phyloP scores from a whole-genome alignment of 2,329 filamentous ascomycete genomes.

The Zymoseptoria crescenta region DNA sequence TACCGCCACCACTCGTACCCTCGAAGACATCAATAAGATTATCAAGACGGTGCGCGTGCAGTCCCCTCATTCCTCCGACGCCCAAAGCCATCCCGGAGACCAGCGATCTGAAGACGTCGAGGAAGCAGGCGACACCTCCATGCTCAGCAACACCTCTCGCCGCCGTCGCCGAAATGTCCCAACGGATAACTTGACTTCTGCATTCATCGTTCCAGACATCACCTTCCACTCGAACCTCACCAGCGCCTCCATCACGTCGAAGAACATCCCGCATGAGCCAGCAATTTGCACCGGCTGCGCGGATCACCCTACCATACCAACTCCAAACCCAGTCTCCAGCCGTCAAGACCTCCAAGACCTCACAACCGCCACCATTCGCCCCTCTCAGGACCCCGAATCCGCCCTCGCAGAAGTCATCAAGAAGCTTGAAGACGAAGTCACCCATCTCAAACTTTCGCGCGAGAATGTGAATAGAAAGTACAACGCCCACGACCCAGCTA shows the following conservation, averaged over 20 bases:
- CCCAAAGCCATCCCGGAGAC: conserved; percentile 19
- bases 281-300: conserved; percentile 50
- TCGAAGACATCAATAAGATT: conserved; percentile 24
- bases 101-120: conserved; percentile 23
- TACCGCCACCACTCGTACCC: conserved; percentile 26
- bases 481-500: conserved; percentile 57
- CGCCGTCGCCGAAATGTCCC: conserved; percentile 41
- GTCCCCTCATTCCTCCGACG: conserved; percentile 28
- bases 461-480: conserved; percentile 54
- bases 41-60: conserved; percentile 30
- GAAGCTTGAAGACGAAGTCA: conserved; percentile 68
- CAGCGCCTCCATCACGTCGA: conserved; percentile 11
- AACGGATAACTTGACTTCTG: conserved; percentile 49
- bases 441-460: conserved; percentile 66
- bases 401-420: conserved; percentile 81
- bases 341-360: conserved; percentile 34
- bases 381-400: conserved; percentile 57
- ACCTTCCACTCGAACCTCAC: conserved; percentile 37
- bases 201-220: conserved; percentile 57
- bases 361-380: conserved; percentile 53
- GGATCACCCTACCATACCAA: conserved; percentile 32
- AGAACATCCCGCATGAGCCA: conserved; percentile 33
- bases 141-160: conserved; percentile 42
- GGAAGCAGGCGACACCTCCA: conserved; percentile 36
- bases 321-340: conserved; percentile 26